Evolutionary conservation across 768 basidiomycete species (phyloP).

Genomic region (Rhodosporidiobolus odoratus): DNA sequence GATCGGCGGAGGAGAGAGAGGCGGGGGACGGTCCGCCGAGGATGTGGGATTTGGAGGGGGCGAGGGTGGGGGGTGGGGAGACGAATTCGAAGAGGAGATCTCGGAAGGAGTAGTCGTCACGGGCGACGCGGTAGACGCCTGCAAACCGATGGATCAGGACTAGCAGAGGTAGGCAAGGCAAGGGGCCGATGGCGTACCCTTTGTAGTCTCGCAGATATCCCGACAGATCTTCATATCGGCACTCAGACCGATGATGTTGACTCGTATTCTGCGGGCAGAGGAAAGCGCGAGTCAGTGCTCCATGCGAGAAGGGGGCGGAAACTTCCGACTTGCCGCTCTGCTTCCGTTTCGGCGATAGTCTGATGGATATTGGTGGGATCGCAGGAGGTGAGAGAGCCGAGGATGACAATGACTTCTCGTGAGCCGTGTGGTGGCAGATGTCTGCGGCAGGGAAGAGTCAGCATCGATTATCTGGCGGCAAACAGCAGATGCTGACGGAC

Average conservation of each 20-base stretch:
- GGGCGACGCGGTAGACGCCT: slow-evolving; percentile 77
- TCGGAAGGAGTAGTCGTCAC: slow-evolving; percentile 95
- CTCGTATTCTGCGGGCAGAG: slow-evolving; percentile 61
- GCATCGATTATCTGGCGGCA: background rate
- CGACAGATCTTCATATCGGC: slow-evolving; percentile 98
- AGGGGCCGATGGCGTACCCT: slow-evolving; percentile 60
- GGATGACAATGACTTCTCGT: slow-evolving; percentile 86
- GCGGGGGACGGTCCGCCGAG: slow-evolving; percentile 54
- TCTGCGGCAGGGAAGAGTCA: slow-evolving; percentile 49
- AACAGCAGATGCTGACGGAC: slow-evolving; percentile 49
- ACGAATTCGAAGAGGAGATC: slow-evolving; percentile 93
- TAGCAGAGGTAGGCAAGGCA: background rate
- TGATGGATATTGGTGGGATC: slow-evolving; percentile 96
- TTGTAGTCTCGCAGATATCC: slow-evolving; percentile 82
- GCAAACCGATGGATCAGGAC: slow-evolving; percentile 47
- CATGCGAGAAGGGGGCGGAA: background rate
- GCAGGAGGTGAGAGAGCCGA: slow-evolving; percentile 91
- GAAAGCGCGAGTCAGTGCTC: background rate
- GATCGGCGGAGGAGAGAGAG: slow-evolving; percentile 63
- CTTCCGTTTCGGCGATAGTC: slow-evolving; percentile 76
- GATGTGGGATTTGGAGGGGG: slow-evolving; percentile 37
- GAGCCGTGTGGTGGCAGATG: slow-evolving; percentile 97
- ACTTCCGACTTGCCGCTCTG: slow-evolving; percentile 48
- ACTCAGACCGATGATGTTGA: slow-evolving; percentile 86
- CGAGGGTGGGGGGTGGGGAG: slow-evolving; percentile 70